Evolutionary conservation across 176 grass and related monocot genomes (phyloP), one percentile per base, ranked within the genome.

Genomic region (Oryza meyeriana): DNA sequence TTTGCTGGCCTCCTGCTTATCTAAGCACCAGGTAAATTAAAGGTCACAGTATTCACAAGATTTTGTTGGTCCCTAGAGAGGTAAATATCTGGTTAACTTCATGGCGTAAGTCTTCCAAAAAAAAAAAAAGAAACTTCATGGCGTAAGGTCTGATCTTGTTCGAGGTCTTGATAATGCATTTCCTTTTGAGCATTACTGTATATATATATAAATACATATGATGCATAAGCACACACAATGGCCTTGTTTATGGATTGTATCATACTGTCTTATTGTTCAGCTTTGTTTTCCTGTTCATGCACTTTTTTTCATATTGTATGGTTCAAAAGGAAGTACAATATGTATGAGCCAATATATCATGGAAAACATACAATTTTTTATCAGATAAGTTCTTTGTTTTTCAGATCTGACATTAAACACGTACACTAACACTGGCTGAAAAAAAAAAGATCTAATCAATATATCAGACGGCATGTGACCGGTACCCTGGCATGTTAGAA

Each of bases 11-110:
- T 69, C 45, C 28, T 62, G 24, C 16, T 44, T 61, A 74, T 61
- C 33, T 50, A 69, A 71, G 83, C 71, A 71, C 36, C 34, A 85
- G 55, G 38, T 77, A 57, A 39, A 66, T 74, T 42, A 80, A 33
- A 39, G 69, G 66, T 81, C 80, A 78, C 39, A 74, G 79, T 44
- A 84, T 79, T 82, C 28, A 61, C 10, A 7, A 68, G 39, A 16
- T 41, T 63, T 72, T 44, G 45, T n/a, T 26, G 17, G 22, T 25
- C 62, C 71, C 35, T 1, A 31, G 22, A 36, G 13, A 24, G 8
- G 16, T 40, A 75, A 72, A 79, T 55, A 74, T 26, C 65, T 61
- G 28, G 20, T 68, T 65, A 27, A 59, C 12, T 69, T 77, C 50
- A 69, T 52, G 18, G 18, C 1, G 45, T 30, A 78, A 55, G 40